Evolutionary conservation across 2,329 filamentous ascomycete species (phyloP), one percentile per base, ranked within the genome.

Genomic region (Fusarium clavum): DNA sequence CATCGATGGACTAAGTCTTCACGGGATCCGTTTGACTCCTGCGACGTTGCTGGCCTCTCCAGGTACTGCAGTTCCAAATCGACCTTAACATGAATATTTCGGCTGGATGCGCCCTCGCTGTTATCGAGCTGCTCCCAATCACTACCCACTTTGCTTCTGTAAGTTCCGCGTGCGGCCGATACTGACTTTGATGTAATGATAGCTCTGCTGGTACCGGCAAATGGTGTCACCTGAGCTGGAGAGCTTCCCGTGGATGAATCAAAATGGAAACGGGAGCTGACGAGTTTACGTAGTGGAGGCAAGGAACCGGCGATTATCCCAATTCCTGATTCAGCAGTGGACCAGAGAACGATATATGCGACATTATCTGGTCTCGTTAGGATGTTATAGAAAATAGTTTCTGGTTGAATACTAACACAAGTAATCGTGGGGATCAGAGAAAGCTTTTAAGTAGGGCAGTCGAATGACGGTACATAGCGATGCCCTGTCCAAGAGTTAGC

Each of bases 291-390:
- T 0, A 72, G 43, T 4, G 70, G 52, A 1, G 70, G 70, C 5
- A 72, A 22, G 14, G 62, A 72, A 0, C 66, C 53, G 3, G 69
- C 70, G 3, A 59, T 45, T 0, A 72, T 72, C 24, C 70, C 70
- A 3, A 65, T 70, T 11, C 70, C 70, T 2, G 66, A 72, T 38
- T 72, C 70, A 1, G 72, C 12, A 3, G 59, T 56, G 2, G 69
- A 70, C 70, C 70, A 72, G 1, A 72, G 18, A 3, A 60, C 43
- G 2, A 65, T 68, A 7, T 67, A 49, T 2, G 49, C 43, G 3
- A 67, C 56, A 7, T 72, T 30, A 3, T 72, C 70, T 72, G 1
- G 5, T n/a, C 5, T 7, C 16, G 16, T n/a, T 38, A 38, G 18
- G 18, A 38, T 4, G 34, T 18, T 1, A 38, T 18, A 38, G 16